phyloP scores from a whole-genome alignment of 208 protist species.

The Leishmania aethiopica region DNA sequence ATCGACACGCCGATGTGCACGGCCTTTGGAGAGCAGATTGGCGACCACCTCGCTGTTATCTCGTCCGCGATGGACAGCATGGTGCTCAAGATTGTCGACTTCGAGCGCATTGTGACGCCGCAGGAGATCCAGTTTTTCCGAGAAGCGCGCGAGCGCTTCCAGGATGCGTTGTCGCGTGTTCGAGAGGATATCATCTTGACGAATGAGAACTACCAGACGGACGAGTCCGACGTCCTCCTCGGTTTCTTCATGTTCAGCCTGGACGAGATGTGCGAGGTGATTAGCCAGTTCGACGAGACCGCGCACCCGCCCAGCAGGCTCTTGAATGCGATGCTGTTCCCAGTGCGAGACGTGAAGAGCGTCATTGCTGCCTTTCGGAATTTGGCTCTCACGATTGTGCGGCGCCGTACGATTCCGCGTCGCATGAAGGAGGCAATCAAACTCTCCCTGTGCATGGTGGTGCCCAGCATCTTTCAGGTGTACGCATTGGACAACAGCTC shows the following conservation, averaged over 20 bases:
- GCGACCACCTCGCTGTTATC: slow-evolving; percentile 78
- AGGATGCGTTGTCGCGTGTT: slow-evolving; percentile 80
- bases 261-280: slow-evolving; percentile 86
- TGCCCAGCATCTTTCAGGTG: slow-evolving; percentile 87
- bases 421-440: slow-evolving; percentile 92
- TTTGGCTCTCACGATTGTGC: slow-evolving; percentile 54
- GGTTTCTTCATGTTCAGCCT: slow-evolving; percentile 93
- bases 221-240: slow-evolving; percentile 87
- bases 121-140: slow-evolving; percentile 80
- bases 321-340: slow-evolving; percentile 46
- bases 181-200: slow-evolving; percentile 89
- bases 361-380: slow-evolving; percentile 54
- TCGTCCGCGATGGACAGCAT: slow-evolving; percentile 89
- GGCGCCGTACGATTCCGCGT: slow-evolving; percentile 67
- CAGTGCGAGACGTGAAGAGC: slow-evolving; percentile 70
- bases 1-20: slow-evolving; percentile 85
- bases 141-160: slow-evolving; percentile 79
- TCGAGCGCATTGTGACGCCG: slow-evolving; percentile 59
- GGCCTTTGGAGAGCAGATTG: slow-evolving; percentile 69
- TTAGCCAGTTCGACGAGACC: slow-evolving; percentile 71
- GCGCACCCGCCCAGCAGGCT: slow-evolving; percentile 53
- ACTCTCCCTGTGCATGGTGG: slow-evolving; percentile 85
- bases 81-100: slow-evolving; percentile 91
- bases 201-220: slow-evolving; percentile 91
- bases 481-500: slow-evolving; percentile 77